phyloP scores from a whole-genome alignment of 2,329 filamentous ascomycete species.

The Aspergillus sp. region DNA sequence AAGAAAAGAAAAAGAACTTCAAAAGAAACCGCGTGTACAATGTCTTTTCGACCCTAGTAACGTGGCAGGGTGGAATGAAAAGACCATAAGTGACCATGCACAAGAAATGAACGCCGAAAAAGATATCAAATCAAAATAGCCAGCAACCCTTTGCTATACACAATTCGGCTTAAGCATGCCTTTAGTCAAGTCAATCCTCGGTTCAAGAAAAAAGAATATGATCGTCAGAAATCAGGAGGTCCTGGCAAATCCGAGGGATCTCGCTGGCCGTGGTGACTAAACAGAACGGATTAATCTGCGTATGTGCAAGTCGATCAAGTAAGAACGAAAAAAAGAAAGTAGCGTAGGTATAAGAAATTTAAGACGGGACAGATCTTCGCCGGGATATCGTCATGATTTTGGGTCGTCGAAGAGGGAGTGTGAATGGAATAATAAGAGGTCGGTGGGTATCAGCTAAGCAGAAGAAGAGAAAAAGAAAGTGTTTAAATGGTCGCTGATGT shows the following conservation, averaged over 20 bases:
- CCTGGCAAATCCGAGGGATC: background rate
- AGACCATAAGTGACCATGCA: constrained; percentile 22
- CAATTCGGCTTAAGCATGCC: constrained; percentile 14
- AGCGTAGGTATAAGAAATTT: constrained; percentile 17
- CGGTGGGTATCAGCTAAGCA: constrained; percentile 8
- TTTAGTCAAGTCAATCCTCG: constrained; percentile 4
- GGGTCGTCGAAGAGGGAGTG: constrained; percentile 21
- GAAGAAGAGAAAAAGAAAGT: constrained; percentile 3
- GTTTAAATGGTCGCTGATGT: constrained; percentile 1
- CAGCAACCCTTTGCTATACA: constrained; percentile 27
- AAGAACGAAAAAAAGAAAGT: constrained; percentile 11
- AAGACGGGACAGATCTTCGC: constrained; percentile 20
- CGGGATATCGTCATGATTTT: constrained; percentile 28
- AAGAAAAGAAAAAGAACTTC: constrained; percentile 10
- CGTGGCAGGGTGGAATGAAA: constrained; percentile 31
- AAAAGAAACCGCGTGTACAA: constrained; percentile 14
- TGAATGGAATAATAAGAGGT: constrained; percentile 2
- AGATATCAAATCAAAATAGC: constrained; percentile 13
- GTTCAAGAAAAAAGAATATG: constrained; percentile 2
- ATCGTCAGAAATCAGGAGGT: background rate
- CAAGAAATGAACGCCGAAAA: constrained; percentile 24
- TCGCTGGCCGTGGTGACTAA: constrained; percentile 5
- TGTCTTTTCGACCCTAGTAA: constrained; percentile 34
- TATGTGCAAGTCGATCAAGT: constrained; percentile 29
- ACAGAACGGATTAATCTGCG: constrained; percentile 11